These are phyloP conservation scores for Cucurbita moschata DNA, from an alignment of 306 rosid genomes.

Conservation along the genomic window DNA sequence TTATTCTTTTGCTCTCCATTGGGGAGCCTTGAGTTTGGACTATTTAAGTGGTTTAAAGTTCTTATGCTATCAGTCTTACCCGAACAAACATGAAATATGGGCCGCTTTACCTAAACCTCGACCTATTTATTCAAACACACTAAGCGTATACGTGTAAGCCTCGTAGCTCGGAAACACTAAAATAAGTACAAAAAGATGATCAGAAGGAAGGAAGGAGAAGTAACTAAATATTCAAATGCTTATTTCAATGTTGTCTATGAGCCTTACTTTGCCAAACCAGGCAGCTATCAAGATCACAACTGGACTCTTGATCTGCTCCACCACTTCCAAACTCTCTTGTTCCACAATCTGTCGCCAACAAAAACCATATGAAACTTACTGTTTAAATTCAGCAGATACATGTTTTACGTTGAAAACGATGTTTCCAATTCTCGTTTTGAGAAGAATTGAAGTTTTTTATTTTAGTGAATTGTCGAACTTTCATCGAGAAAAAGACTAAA, in stretches of 20 bases:
- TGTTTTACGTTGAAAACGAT: not conserved
- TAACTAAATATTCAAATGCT: slow-evolving; percentile 11
- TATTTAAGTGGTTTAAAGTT: no score
- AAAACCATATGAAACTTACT: not conserved
- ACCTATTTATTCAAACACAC: no score
- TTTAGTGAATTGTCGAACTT: no score
- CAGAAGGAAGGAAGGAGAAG: not conserved
- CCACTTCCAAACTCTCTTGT: slow-evolving; percentile 46
- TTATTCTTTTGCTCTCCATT: no score
- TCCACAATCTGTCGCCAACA: slow-evolving; percentile 49
- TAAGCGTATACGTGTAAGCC: no score
- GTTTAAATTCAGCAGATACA: not conserved
- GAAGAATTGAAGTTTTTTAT: not conserved
- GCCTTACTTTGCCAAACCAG: slow-evolving; percentile 71
- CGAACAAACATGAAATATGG: no score
- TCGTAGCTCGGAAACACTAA: not conserved
- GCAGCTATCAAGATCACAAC: slow-evolving; percentile 80
- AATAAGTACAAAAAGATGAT: not conserved
- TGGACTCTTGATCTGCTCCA: slow-evolving; percentile 46
- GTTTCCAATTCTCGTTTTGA: not conserved
- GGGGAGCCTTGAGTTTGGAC: no score
- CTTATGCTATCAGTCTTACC: no score
- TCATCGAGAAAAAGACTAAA: no score
- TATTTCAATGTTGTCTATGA: slow-evolving; percentile 77
- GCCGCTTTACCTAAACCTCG: no score